Evolutionary conservation across 2,329 filamentous ascomycete genomes (phyloP), one percentile per base, ranked within the genome.

Genomic region (Colletotrichum orchidophilum): DNA sequence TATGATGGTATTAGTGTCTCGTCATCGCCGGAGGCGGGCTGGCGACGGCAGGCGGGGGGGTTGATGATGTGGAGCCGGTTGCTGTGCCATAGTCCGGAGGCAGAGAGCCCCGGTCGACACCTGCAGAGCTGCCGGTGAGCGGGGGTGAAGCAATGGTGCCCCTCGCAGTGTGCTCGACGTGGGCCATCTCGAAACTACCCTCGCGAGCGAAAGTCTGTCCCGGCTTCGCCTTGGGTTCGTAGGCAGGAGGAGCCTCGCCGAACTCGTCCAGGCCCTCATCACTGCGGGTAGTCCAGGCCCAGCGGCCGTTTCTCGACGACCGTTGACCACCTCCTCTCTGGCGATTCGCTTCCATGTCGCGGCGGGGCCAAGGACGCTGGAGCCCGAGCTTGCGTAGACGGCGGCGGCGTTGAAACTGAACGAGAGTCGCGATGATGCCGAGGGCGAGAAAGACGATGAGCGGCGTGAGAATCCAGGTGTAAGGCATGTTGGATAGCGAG

Each of bases 211-310:
- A 24, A 29, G 66, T 18, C 52, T 71, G 73, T 12, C 71, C 73
- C 18, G 72, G 72, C 75, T 80, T 81, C 7, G 76, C 75, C 33
- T 74, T 70, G 18, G 66, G 71, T 50, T 81, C 82, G 77, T 93
- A 93, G 0, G 90, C 89, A 58, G 91, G 91, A 60, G 91, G 91
- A 11, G 90, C 88, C 77, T 92, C 89, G 31, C 90, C 91, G 53
- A 86, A 79, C 80, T 92, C 90, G 76, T 92, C 86, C 66, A 92
- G 78, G 0, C 91, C 91, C 73, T 92, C 90, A 55, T 86, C 83
- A 62, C 60, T 75, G 13, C 75, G 75, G 33, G 77, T 75, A 9
- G 75, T 75, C 76, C 68, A 79, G 29, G 53, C 54, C 70, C 70
- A 72, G 26, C 70, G 65, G 24, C 70, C 70, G 15, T 35, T 70